Base-by-base conservation (phyloP, 1,284 basidiomycete genomes). In the Apiotrichum gamsii region DNA sequence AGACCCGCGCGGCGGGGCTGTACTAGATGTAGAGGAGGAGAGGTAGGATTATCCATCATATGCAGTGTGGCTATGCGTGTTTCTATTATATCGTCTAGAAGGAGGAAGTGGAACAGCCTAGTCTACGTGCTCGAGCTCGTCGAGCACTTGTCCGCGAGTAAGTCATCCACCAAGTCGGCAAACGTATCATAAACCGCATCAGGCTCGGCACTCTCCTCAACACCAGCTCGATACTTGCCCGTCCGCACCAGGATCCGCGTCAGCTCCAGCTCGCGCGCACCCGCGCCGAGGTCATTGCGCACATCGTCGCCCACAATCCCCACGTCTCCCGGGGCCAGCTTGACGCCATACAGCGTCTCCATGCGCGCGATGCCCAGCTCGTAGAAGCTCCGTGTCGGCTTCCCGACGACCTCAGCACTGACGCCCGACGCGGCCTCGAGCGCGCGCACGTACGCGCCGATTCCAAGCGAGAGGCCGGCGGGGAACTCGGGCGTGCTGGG, bases 281-380 rank as follows among this genome's bases (percentile, higher is more conserved):
- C 83, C 4, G 73, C 78, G 1, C 83, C 82, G 3, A 85, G 74
- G 67, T 86, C 84, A 23, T 80, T 77, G 30, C 75, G 72, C 1
- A 80, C 72, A 57, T 86, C 84, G 61, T 86, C 84, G 6, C 83
- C 83, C 19, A 84, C 75, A 34, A 85, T 76, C 4, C 76, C 82
- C 16, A 84, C 74, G 15, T 68, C 70, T 47, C 20, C 42, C 53
- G 43, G 41, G 28, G 51, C 54, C 20, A 46, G 40, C 18, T 48
- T 20, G n/a, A 56, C 56, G 20, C 56, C 52, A 29, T 62, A 64
- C 19, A 69, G 62, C 11, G 56, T 44, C 14, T 66, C 57, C 25
- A 85, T 65, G 56, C 77, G 75, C 24, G 62, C 61, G 34, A 86
- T 72, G 6, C 80, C 80, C 4, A 77, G 69, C 55, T 82, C 72